Conservation (phyloP, 306 rosid genomes). For the Rubus idaeus region DNA sequence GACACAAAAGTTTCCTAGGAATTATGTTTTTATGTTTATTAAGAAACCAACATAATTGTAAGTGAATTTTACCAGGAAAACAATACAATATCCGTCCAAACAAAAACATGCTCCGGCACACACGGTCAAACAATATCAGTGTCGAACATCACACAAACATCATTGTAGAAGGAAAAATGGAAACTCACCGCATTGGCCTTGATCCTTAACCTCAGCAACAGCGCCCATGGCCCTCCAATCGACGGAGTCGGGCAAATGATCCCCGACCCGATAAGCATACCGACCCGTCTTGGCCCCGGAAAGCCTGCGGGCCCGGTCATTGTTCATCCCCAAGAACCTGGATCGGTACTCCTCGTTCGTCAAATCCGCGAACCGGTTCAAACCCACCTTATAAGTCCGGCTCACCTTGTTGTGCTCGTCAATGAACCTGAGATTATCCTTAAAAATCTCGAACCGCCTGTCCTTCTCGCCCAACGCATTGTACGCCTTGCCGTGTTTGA, state of each 20-base stretch:
- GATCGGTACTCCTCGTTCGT: conserved; percentile 70
- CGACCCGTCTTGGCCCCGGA: conserved; percentile 32
- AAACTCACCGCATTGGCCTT: conserved; percentile 89
- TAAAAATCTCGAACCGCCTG: conserved; percentile 60
- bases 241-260: conserved; percentile 53
- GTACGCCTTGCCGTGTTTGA: conserved; percentile 60
- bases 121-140: background rate
- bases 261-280: conserved; percentile 45
- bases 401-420: conserved; percentile 48
- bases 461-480: conserved; percentile 74
- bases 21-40: background rate
- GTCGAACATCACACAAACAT: background rate
- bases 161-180: background rate
- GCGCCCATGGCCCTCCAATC: conserved; percentile 91
- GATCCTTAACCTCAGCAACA: conserved; percentile 70
- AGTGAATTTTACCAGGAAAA: conserved; percentile 11
- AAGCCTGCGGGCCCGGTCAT: conserved; percentile 16
- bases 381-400: conserved; percentile 48
- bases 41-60: background rate
- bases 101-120: background rate
- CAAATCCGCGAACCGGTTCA: conserved; percentile 76
- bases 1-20: background rate
- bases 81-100: background rate
- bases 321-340: conserved; percentile 38
- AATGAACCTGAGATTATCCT: conserved; percentile 60